phyloP scores from a whole-genome alignment of 129 eudicot species.

The Helianthus tuberosus region DNA sequence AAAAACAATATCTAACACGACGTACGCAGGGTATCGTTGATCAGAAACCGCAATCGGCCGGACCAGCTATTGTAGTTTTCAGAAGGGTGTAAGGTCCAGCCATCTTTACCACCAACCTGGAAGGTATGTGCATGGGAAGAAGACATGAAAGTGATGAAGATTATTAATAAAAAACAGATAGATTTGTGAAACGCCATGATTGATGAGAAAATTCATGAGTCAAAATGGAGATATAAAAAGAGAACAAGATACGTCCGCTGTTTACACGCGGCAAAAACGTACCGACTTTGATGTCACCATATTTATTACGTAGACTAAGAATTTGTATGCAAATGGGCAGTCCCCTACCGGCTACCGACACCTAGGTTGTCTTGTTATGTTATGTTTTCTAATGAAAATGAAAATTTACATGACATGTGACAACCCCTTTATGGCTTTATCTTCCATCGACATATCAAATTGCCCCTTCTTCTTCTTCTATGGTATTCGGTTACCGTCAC shows the following conservation, averaged over 20 bases:
- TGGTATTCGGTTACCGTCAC: no score
- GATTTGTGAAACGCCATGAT: conserved; percentile 33
- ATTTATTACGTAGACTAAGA: neutral
- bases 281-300: conserved; percentile 5
- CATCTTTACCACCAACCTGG: conserved; percentile 41
- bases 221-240: conserved; percentile 17
- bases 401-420: no score
- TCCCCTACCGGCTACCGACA: conserved; percentile 29
- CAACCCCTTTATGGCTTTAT: no score
- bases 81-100: conserved; percentile 40
- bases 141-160: conserved; percentile 18
- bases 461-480: no score
- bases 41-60: conserved; percentile 29
- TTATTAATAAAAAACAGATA: conserved; percentile 11
- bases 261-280: conserved; percentile 25
- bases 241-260: neutral
- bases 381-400: neutral
- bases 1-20: neutral
- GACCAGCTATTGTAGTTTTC: conserved; percentile 35
- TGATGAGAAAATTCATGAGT: conserved; percentile 8
- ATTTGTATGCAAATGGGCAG: conserved; percentile 12
- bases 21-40: conserved; percentile 43
- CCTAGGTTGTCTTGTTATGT: neutral
- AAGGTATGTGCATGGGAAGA: conserved; percentile 30
- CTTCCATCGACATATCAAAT: no score